A percentile compares a stretch with the other conserved stretches of the same genome.
Evolutionary conservation across 2,329 filamentous ascomycete species (phyloP).

Genomic region (Fusarium hostae): DNA sequence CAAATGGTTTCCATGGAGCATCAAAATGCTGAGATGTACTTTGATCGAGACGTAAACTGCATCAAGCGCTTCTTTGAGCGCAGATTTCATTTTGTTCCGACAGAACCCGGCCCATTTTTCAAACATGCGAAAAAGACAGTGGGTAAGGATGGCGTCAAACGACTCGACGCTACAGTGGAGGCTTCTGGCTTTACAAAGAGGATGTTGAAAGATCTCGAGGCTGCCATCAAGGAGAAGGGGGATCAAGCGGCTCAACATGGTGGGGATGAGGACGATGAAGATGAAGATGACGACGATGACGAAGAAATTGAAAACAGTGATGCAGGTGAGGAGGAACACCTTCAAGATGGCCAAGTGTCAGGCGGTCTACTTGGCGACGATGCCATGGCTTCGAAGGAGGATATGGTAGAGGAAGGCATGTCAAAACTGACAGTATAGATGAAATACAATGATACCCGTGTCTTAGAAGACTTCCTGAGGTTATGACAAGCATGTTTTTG

Average conservation of each 20-base stretch:
- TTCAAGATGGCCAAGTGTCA: slow-evolving; percentile 31
- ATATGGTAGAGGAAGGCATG: slow-evolving; percentile 44
- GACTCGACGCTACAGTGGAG: slow-evolving; percentile 88
- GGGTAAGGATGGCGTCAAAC: slow-evolving; percentile 70
- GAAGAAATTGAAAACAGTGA: slow-evolving; percentile 45
- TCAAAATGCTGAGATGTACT: slow-evolving; percentile 94
- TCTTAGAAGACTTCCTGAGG: background rate
- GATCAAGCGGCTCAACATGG: slow-evolving; percentile 55
- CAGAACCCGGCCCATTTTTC: slow-evolving; percentile 86
- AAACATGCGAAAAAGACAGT: slow-evolving; percentile 82
- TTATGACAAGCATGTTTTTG: background rate
- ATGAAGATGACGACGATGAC: slow-evolving; percentile 47
- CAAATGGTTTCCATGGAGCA: slow-evolving; percentile 98
- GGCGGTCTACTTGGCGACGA: slow-evolving; percentile 39
- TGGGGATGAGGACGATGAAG: slow-evolving; percentile 46
- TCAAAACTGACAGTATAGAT: slow-evolving; percentile 45
- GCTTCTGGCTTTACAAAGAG: slow-evolving; percentile 97
- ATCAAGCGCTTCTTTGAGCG: slow-evolving; percentile 94
- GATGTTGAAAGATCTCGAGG: slow-evolving; percentile 93
- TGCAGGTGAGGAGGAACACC: slow-evolving; percentile 34
- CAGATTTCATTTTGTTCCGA: slow-evolving; percentile 86
- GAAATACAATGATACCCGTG: slow-evolving; percentile 34
- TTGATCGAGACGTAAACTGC: slow-evolving; percentile 94
- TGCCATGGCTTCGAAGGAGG: slow-evolving; percentile 25
- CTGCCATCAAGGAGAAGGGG: slow-evolving; percentile 85